Percentiles rank a stretch among this genome's conserved stretches.
phyloP scores from a whole-genome alignment of 768 basidiomycete species.

The Serendipita indica region DNA sequence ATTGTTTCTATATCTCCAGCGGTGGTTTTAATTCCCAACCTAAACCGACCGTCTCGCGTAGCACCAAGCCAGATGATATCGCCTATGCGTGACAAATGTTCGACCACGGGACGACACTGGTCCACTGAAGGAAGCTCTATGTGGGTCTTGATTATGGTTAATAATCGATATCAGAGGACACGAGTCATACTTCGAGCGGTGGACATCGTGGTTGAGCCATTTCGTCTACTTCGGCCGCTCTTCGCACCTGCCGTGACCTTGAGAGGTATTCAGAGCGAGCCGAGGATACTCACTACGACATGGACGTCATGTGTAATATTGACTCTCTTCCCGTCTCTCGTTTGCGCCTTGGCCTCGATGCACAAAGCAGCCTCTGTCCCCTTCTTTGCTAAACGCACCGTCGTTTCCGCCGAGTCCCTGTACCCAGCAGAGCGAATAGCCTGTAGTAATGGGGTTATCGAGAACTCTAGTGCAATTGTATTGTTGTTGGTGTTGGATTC shows the following conservation, averaged over 20 bases:
- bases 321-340: neutral
- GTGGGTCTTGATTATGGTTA: neutral
- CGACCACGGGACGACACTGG: neutral
- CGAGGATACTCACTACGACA: neutral
- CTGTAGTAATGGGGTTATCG: neutral
- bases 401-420: neutral
- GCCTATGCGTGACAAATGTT: neutral
- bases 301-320: slow-evolving; percentile 2
- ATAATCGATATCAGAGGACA: neutral
- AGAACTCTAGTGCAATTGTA: slow-evolving; percentile 2
- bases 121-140: neutral
- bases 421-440: neutral
- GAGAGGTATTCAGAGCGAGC: neutral
- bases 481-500: slow-evolving; percentile 8
- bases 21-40: neutral
- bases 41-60: neutral
- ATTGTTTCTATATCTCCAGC: slow-evolving; percentile 1
- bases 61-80: slow-evolving; percentile 6
- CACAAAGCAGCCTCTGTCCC: slow-evolving; percentile 1
- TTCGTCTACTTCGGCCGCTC: neutral
- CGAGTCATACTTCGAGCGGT: neutral
- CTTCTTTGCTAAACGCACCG: neutral
- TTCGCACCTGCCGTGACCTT: neutral
- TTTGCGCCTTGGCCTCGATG: neutral
- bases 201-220: slow-evolving; percentile 3